phyloP scores from a whole-genome alignment of 495 filamentous ascomycete species.

The Geopyxis carbonaria region DNA sequence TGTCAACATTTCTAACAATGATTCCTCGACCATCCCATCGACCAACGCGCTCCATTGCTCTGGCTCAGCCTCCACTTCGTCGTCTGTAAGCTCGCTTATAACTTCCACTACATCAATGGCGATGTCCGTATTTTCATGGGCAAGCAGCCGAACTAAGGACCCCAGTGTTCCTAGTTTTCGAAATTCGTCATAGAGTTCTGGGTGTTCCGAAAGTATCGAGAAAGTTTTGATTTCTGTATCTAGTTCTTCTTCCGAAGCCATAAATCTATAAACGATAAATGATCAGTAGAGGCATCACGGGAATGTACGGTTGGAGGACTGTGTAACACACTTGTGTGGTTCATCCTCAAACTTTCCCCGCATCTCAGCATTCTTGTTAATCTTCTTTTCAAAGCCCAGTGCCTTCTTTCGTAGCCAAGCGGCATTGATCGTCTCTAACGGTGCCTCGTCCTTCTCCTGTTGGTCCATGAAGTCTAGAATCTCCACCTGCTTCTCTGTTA shows the following conservation, averaged over 20 bases:
- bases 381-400: conserved; percentile 76
- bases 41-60: conserved; percentile 71
- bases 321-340: conserved; percentile 56
- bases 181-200: conserved; percentile 73
- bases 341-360: conserved; percentile 73
- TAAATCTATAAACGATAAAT: conserved; percentile 46
- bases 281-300: background rate
- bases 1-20: conserved; percentile 65
- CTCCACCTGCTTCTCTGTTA: conserved; percentile 60
- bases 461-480: conserved; percentile 82
- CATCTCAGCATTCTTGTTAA: conserved; percentile 81
- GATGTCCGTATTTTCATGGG: conserved; percentile 96
- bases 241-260: conserved; percentile 75
- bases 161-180: conserved; percentile 57
- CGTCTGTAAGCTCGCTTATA: conserved; percentile 80
- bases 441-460: conserved; percentile 39
- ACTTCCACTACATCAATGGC: conserved; percentile 85
- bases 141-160: conserved; percentile 61
- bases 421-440: conserved; percentile 71
- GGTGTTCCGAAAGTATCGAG: conserved; percentile 73
- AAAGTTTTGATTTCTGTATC: conserved; percentile 79
- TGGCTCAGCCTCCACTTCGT: conserved; percentile 73
- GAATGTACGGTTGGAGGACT: background rate
- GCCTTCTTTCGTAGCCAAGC: conserved; percentile 71
- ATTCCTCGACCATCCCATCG: conserved; percentile 64